Conservation (phyloP, 2,329 filamentous ascomycete species). For the Didymellaceae sp. region DNA sequence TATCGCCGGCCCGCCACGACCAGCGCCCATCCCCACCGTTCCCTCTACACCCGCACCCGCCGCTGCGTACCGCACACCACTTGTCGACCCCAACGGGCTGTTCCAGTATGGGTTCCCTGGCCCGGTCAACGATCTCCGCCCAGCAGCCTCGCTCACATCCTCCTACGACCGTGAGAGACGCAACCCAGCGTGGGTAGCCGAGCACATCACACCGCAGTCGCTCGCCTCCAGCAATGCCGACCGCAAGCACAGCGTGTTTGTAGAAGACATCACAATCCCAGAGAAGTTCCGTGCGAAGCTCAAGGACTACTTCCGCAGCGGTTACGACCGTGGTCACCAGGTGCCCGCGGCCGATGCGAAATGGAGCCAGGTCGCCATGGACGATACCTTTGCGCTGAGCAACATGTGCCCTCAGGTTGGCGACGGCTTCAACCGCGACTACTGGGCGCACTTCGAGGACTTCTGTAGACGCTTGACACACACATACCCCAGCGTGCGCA, state of each 20-base stretch:
- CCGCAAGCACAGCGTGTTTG: conserved; percentile 81
- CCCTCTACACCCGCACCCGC: conserved; percentile 35
- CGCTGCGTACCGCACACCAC: conserved; percentile 32
- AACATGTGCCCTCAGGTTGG: conserved; percentile 99
- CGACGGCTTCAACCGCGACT: conserved; percentile 97
- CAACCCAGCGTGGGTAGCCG: conserved; percentile 90
- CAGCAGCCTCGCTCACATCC: conserved; percentile 78
- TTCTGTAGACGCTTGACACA: conserved; percentile 86
- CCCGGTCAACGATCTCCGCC: conserved; percentile 81
- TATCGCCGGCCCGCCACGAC: conserved; percentile 33
- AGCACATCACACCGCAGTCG: conserved; percentile 93
- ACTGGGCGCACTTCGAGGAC: conserved; percentile 99
- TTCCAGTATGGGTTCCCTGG: conserved; percentile 80
- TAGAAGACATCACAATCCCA: conserved; percentile 81
- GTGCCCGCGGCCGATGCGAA: conserved; percentile 95
- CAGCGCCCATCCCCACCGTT: conserved; percentile 33
- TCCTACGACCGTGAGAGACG: conserved; percentile 88
- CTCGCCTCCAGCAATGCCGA: conserved; percentile 77
- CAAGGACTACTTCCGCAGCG: conserved; percentile 92
- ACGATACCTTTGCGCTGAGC: conserved; percentile 88
- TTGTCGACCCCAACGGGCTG: conserved; percentile 58
- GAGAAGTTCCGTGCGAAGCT: conserved; percentile 87
- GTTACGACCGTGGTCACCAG: conserved; percentile 96
- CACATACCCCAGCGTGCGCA: conserved; percentile 83
- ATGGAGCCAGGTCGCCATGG: conserved; percentile 93